Conservation (phyloP, 1,284 basidiomycete genomes). For the Phylloboletellus chloephorus region DNA sequence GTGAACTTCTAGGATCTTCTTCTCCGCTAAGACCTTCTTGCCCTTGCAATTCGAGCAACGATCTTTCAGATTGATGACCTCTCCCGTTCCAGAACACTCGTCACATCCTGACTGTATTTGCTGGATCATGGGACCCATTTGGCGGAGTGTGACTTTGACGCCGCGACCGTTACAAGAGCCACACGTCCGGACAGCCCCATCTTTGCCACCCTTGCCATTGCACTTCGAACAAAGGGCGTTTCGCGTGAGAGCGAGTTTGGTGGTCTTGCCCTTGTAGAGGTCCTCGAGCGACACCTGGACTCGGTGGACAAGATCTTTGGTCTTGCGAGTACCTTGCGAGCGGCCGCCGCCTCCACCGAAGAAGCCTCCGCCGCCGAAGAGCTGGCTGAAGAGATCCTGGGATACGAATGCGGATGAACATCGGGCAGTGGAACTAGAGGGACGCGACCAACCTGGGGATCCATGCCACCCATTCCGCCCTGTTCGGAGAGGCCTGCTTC, state of each 20-base stretch:
- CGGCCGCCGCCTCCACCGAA: constrained; percentile 56
- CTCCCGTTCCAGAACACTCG: constrained; percentile 89
- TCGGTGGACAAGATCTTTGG: constrained; percentile 97
- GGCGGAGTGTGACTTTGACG: constrained; percentile 86
- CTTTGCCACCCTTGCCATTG: constrained; percentile 95
- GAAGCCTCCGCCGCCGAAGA: constrained; percentile 67
- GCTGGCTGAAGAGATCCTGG: constrained; percentile 95
- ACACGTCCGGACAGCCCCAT: constrained; percentile 87
- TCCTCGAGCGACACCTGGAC: constrained; percentile 96
- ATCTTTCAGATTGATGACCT: constrained; percentile 93
- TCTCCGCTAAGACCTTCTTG: constrained; percentile 92
- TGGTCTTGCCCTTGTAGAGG: constrained; percentile 97
- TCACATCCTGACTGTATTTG: constrained; percentile 96
- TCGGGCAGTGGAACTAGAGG: neutral
- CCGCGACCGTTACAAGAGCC: constrained; percentile 84
- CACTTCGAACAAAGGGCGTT: constrained; percentile 93
- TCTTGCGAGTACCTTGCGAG: constrained; percentile 85
- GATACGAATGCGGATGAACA: constrained; percentile 5
- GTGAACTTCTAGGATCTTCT: constrained; percentile 97
- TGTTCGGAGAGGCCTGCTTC: constrained; percentile 88
- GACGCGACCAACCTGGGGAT: constrained; percentile 66
- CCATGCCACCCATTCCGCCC: constrained; percentile 93
- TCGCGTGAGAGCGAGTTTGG: constrained; percentile 95
- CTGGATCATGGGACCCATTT: constrained; percentile 99
- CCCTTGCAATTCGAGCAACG: constrained; percentile 92